Evolutionary conservation across 345 rosid genomes (phyloP), one percentile per base, ranked within the genome.

Genomic region (Passiflora organensis): DNA sequence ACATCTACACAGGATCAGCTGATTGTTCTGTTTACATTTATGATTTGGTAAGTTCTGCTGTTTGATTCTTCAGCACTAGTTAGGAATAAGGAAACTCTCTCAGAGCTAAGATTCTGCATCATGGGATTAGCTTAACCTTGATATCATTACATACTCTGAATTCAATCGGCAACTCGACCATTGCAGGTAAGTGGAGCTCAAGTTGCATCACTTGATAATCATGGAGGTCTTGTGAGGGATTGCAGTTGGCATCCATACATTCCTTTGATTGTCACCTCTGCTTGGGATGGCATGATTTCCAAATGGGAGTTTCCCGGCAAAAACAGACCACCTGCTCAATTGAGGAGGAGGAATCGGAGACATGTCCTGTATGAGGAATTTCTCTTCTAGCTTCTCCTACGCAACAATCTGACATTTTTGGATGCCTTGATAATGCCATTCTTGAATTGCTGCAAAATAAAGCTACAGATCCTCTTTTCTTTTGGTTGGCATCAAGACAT

Each of bases 221-320:
- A 79, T 13, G 52, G 22, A 1, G 69, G 51, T 37, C 72, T 82
- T 6, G 82, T 81, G 10, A 79, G 91, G 60, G 91, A 84, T 60
- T 81, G 85, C 50, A 81, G 79, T 53, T 84, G 91, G 91, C 91
- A 81, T 50, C 91, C 91, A 0, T 15, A 24, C 51, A 70, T 79
- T 48, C 87, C 85, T 0, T 65, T 70, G 72, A 46, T 84, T 1
- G 63, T 84, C 25, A 84, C 74, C 62, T 84, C 85, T 41, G 79
- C 91, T 0, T 81, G 91, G 91, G 85, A 81, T 0, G 73, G 83
- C 6, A 46, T 24, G 15, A 60, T 84, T 25, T 76, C 65, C 2
- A 76, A 67, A 62, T 84, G 91, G 91, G 85, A 84, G 57, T 79
- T 77, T 22, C 75, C 80, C 0, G 77, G 81, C 10, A 5, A 37